Percentiles rank a stretch among this genome's conserved stretches.
These are phyloP conservation scores for Gracilaria caudata DNA, from an alignment of 23 red algal species.

Conservation along the genomic window DNA sequence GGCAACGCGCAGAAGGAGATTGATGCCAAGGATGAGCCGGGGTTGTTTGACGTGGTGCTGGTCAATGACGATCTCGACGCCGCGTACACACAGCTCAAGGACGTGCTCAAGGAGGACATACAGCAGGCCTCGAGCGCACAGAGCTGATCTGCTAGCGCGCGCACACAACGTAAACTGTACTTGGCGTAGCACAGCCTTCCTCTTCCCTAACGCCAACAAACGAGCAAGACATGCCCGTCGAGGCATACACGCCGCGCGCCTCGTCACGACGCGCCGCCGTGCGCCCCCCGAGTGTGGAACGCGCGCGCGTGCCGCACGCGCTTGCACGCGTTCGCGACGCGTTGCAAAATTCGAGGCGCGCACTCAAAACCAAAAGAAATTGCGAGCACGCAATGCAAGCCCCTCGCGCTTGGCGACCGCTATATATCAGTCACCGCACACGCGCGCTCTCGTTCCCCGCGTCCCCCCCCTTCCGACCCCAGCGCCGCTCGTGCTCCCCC, in stretches of 20 bases:
- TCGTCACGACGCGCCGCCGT: no score
- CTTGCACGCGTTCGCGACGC: no score
- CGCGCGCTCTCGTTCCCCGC: no score
- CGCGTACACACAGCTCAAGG: constrained; percentile 75
- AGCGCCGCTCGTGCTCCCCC: no score
- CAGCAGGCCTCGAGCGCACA: constrained; percentile 38
- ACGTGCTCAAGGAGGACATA: constrained; percentile 51
- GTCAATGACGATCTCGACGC: constrained; percentile 85
- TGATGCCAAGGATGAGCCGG: constrained; percentile 70
- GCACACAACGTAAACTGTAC: no score
- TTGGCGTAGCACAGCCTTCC: no score
- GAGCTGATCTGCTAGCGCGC: neutral
- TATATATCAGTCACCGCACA: no score
- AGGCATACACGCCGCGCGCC: no score
- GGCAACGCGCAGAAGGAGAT: constrained; percentile 82
- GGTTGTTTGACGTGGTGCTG: constrained; percentile 86
- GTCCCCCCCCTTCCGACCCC: no score
- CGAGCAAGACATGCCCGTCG: no score
- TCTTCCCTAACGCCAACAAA: no score
- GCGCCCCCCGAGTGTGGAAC: neutral
- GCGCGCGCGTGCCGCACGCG: neutral
- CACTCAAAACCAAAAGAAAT: neutral
- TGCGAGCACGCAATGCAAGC: constrained; percentile 26
- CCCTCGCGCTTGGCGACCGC: neutral
- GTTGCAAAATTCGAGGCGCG: no score